Evolutionary conservation across 1,284 basidiomycete species (phyloP), one percentile per base, ranked within the genome.

Genomic region (Cryptococcus hybrid): DNA sequence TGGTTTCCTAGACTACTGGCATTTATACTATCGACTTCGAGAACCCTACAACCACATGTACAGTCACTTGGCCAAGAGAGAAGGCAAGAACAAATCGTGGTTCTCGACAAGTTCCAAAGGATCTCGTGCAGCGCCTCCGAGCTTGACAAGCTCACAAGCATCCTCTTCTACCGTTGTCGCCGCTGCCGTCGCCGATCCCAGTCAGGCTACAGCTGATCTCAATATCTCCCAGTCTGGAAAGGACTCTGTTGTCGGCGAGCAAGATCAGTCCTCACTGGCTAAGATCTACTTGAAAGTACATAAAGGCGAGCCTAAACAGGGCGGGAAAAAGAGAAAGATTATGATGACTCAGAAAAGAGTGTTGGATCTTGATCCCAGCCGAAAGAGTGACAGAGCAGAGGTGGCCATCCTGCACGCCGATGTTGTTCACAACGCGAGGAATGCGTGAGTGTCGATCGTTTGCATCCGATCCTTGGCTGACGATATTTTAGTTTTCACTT

Each of bases 371-470:
- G 92, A 96, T 74, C 85, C 85, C 1, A 82, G 82, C 66, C 89
- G 87, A 56, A 85, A 84, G 76, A 93, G 89, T 61, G 88, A 91
- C 70, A 86, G 92, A 65, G 88, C 91, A 1, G 92, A 96, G 65
- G 85, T 87, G 3, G 89, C 92, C 30, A 83, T 93, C 43, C 81
- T 95, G 36, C 92, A 96, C 70, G 86, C 92, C 71, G 93, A 96
- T 75, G 86, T 94, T 57, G 89, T 93, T 52, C 92, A 96, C 76
- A 95, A 95, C 70, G 88, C 90, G 0, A 84, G 83, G 13, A 94
- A 88, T 44, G 91, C 90, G 56, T 77, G 54, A 69, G 75, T 73
- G 34, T 42, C 24, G 24, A 24, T 24, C 24, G 24, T 24, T 24
- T 24, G 24, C 24, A 24, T 24, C 24, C 24, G 24, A 24, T 24